A percentile compares a stretch with the other conserved stretches of the same genome.
Evolutionary conservation across 768 basidiomycete genomes (phyloP).

Genomic region (Boletus bicolor): DNA sequence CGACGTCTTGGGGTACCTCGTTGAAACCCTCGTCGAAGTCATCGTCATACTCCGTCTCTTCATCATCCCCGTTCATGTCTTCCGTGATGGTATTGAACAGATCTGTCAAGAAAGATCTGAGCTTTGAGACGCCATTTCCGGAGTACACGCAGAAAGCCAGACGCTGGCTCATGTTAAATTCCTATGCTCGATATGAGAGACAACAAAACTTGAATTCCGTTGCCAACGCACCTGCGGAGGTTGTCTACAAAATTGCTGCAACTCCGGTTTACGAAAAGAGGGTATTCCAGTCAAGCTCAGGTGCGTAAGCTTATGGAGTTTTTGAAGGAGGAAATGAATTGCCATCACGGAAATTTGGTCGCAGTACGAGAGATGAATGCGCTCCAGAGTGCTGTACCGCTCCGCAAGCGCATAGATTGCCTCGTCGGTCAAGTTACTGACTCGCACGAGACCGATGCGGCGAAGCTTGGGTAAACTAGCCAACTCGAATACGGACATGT

Average conservation of each 20-base stretch:
- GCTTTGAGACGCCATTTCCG: conserved; percentile 79
- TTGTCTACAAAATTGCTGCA: conserved; percentile 87
- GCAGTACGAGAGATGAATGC: conserved; percentile 96
- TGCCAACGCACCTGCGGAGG: conserved; percentile 69
- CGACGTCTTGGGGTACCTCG: conserved; percentile 29
- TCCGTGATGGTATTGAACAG: conserved; percentile 75
- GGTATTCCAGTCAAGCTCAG: conserved; percentile 96
- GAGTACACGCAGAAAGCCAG: conserved; percentile 96
- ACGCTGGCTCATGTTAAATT: conserved; percentile 88
- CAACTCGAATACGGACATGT: conserved; percentile 92
- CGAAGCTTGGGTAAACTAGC: conserved; percentile 85
- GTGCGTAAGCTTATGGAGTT: conserved; percentile 89
- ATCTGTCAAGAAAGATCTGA: conserved; percentile 76
- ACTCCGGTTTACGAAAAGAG: conserved; percentile 78
- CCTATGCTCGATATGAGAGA: conserved; percentile 44
- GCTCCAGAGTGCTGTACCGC: conserved; percentile 82
- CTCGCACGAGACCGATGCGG: conserved; percentile 92
- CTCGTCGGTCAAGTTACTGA: conserved; percentile 89
- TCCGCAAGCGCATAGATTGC: conserved; percentile 87
- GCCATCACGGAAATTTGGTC: conserved; percentile 92
- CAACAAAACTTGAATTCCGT: not conserved
- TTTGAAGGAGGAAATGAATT: conserved; percentile 84
- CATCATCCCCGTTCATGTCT: conserved; percentile 58
- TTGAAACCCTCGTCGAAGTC: conserved; percentile 36
- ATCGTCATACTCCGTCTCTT: conserved; percentile 65